Evolutionary conservation across 2,329 filamentous ascomycete genomes (phyloP), one percentile per base, ranked within the genome.

Genomic region (Ophiosphaerella herpotricha): DNA sequence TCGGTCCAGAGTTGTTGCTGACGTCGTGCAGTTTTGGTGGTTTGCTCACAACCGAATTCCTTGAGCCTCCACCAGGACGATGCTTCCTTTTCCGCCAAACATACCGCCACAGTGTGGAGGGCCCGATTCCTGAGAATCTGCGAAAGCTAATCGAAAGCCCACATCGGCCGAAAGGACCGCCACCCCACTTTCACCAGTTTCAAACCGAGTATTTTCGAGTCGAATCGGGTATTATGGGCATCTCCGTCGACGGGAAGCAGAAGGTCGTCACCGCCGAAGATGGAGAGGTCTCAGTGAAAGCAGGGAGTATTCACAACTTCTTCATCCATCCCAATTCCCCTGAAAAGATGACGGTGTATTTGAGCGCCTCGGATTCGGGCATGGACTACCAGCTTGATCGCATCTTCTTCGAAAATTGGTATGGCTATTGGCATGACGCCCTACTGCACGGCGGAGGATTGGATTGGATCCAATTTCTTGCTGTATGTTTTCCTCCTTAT

Each of bases 351-450:
- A 52, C 46, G 26, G 52, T 65, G 14, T 35, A 57, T 31, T 46
- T 72, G n/a, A 64, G 55, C 39, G 66, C 60, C 3, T 54, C 56
- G 5, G 63, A 67, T 36, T 55, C 58, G 3, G 60, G 54, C 14
- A 55, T 60, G 38, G 54, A 61, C 29, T 74, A 61, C 40, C 58
- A 66, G 45, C 55, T 74, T 1, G 71, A 74, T 39, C 57, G 55
- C 13, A 44, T 70, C 8, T 75, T 74, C 46, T 73, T 74, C 40
- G 58, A 71, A 55, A 74, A 74, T 50, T 75, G 71, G 71, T 75
- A 75, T 51, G 69, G 66, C 7, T 70, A 70, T 38, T 64, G 64
- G 60, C 58, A 73, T 32, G 63, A 70, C 16, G 53, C 61, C 11
- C 40, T 73, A 2, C 38, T 68, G 12, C 47, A 63, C 26, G 63